phyloP scores from a whole-genome alignment of 192 early-diverging fungal species.

The Gonapodya prolifera region DNA sequence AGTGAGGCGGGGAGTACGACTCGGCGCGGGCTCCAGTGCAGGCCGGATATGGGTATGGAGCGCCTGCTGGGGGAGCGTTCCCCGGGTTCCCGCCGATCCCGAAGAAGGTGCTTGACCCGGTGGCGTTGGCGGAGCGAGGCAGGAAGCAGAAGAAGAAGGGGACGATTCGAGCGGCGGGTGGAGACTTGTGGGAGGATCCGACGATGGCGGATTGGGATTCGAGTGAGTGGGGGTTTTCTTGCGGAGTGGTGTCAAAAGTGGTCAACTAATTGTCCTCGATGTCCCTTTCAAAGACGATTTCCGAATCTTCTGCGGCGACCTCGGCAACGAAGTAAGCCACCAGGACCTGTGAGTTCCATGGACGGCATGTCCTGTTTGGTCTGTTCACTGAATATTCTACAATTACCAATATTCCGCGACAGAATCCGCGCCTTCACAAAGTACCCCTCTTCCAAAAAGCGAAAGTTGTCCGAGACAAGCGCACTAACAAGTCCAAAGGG shows the following conservation, averaged over 20 bases:
- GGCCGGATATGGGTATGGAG: no score
- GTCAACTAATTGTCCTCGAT: not conserved
- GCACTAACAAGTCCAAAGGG: constrained; percentile 72
- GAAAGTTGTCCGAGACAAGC: constrained; percentile 73
- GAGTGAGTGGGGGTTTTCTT: constrained; percentile 22
- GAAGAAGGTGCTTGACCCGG: not conserved
- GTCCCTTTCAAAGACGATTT: constrained; percentile 57
- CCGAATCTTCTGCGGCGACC: constrained; percentile 83
- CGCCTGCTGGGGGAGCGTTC: no score
- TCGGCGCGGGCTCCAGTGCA: no score
- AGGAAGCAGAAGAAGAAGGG: constrained; percentile 46
- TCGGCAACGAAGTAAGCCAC: constrained; percentile 86
- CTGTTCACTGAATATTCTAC: no score
- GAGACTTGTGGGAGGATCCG: constrained; percentile 86
- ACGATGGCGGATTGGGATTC: constrained; percentile 76
- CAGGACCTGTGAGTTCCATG: constrained; percentile 60
- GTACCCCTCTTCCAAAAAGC: constrained; percentile 73
- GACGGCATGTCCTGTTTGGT: no score
- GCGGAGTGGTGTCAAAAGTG: not conserved
- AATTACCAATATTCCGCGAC: no score
- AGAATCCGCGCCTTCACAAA: constrained; percentile 78
- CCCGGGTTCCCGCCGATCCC: not conserved
- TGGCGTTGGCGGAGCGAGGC: constrained; percentile 17
- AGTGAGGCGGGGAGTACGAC: no score
- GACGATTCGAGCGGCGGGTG: constrained; percentile 70